Conservation (phyloP, 768 basidiomycete genomes). For the Trametes cubensis region DNA sequence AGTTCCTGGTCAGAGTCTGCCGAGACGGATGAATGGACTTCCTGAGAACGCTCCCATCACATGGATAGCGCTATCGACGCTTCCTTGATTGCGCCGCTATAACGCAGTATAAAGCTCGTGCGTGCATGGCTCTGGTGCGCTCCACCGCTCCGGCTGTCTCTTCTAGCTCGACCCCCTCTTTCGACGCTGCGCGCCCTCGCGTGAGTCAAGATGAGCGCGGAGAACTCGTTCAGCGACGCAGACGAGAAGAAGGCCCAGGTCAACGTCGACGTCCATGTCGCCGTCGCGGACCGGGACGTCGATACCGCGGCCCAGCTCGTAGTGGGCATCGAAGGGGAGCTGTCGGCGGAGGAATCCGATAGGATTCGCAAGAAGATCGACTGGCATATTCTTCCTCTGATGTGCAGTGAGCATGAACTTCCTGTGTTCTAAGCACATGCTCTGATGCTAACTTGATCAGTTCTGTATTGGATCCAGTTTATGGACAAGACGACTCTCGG, state of each 20-base stretch:
- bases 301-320: slow-evolving; percentile 66
- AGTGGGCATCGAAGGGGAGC: slow-evolving; percentile 43
- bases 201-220: slow-evolving; percentile 23
- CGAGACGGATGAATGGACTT: slow-evolving; percentile 10
- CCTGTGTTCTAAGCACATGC: background rate
- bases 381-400: slow-evolving; percentile 65
- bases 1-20: background rate
- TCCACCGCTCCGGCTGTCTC: background rate
- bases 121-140: background rate
- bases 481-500: slow-evolving; percentile 80
- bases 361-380: slow-evolving; percentile 68
- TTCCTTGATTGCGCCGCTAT: slow-evolving; percentile 9
- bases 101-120: background rate
- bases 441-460: slow-evolving; percentile 4
- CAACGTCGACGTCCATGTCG: slow-evolving; percentile 32
- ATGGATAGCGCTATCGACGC: slow-evolving; percentile 20
- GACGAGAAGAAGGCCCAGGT: slow-evolving; percentile 37
- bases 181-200: background rate
- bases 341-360: slow-evolving; percentile 56
- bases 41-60: slow-evolving; percentile 15
- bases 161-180: background rate
- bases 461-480: slow-evolving; percentile 62
- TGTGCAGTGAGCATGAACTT: slow-evolving; percentile 58
- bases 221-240: slow-evolving; percentile 25
- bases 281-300: slow-evolving; percentile 51